Conservation (phyloP, 331 rosid species). For the Pyracantha coccinea region DNA sequence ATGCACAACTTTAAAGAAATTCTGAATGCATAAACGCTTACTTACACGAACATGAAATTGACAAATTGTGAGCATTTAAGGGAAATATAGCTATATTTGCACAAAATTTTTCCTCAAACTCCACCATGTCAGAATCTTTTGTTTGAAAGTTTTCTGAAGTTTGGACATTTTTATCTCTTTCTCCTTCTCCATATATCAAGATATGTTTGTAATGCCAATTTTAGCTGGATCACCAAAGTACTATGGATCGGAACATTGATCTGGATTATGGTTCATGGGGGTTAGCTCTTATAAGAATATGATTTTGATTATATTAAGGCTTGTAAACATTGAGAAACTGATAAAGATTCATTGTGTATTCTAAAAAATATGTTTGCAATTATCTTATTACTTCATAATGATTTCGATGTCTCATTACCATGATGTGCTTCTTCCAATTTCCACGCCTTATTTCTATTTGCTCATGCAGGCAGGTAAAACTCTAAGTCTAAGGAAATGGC, state of each 20-base stretch:
- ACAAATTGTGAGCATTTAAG: background rate
- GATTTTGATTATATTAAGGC: background rate
- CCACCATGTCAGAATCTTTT: background rate
- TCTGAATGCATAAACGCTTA: background rate
- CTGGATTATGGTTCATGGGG: background rate
- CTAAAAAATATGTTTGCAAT: background rate
- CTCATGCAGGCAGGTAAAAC: slow-evolving; percentile 84
- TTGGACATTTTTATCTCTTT: background rate
- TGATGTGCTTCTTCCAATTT: background rate
- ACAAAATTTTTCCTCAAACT: background rate
- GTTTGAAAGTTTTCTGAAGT: background rate
- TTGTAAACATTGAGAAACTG: background rate
- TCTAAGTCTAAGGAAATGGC: slow-evolving; percentile 88
- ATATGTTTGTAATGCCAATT: background rate
- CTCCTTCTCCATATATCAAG: background rate
- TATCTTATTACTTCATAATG: background rate
- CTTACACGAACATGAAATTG: background rate
- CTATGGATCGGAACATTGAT: background rate
- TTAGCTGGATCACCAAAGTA: background rate
- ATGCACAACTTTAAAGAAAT: background rate
- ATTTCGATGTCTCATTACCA: background rate
- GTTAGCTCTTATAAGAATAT: background rate
- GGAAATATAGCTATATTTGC: background rate
- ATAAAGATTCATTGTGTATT: background rate
- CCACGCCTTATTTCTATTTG: slow-evolving; percentile 11